Evolutionary conservation across 331 rosid species (phyloP).

Genomic region (Telfairia occidentalis): DNA sequence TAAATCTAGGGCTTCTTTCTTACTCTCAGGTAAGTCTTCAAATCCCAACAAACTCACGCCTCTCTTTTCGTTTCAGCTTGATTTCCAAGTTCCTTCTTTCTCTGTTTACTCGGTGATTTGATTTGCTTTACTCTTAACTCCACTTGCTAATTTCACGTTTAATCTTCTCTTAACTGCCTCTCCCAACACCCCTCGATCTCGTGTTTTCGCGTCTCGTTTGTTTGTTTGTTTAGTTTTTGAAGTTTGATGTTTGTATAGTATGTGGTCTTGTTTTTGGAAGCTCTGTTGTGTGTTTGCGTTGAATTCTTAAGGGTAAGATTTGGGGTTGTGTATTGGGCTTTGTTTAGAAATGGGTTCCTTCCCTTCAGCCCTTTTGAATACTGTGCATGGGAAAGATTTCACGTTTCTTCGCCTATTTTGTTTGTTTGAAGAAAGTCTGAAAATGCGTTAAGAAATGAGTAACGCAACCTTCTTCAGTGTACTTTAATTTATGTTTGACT

Average conservation of each 20-base stretch:
- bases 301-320: neutral
- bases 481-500: neutral
- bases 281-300: neutral
- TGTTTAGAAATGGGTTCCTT: neutral
- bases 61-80: constrained; percentile 10
- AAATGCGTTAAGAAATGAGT: neutral
- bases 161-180: constrained; percentile 1
- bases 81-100: neutral
- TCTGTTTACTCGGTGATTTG: neutral
- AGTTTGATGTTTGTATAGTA: constrained; percentile 18
- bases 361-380: no score
- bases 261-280: neutral
- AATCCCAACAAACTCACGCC: constrained; percentile 7
- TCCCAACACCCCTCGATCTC: neutral
- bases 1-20: constrained; percentile 60
- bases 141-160: constrained; percentile 9
- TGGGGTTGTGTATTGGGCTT: neutral
- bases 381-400: neutral
- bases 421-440: neutral
- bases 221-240: neutral
- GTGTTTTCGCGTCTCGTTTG: neutral
- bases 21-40: neutral
- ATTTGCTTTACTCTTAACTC: neutral
- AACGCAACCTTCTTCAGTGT: neutral
- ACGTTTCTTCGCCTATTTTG: neutral